A percentile compares a stretch with the other conserved stretches of the same genome.
Evolutionary conservation across 2,329 filamentous ascomycete genomes (phyloP).

Genomic region (Fusarium acutatum): DNA sequence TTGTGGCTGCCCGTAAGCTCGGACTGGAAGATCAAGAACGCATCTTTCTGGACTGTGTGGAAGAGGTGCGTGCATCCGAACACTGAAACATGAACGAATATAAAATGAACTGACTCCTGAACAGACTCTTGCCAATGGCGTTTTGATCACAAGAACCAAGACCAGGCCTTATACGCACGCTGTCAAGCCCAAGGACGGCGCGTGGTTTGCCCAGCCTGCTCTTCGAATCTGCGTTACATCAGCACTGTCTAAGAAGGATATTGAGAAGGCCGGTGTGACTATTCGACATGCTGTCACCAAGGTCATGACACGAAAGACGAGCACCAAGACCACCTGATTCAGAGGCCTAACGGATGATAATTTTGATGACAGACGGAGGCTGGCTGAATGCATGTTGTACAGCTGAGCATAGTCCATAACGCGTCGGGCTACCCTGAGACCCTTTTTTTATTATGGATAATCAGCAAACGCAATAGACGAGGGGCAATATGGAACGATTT

Average conservation of each 20-base stretch:
- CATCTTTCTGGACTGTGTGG: constrained; percentile 89
- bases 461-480: constrained; percentile 5
- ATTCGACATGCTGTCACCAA: constrained; percentile 95
- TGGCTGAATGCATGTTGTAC: neutral
- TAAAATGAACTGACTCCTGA: constrained; percentile 21
- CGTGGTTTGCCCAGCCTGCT: constrained; percentile 77
- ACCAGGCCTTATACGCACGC: constrained; percentile 72
- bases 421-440: constrained; percentile 3
- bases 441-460: neutral
- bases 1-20: constrained; percentile 75
- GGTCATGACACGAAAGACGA: constrained; percentile 75
- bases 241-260: constrained; percentile 90
- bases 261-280: constrained; percentile 88
- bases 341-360: neutral
- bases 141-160: constrained; percentile 89
- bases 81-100: neutral
- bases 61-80: constrained; percentile 74
- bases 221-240: constrained; percentile 92
- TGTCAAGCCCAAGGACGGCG: constrained; percentile 73
- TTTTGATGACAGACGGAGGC: neutral
- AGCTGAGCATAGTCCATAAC: neutral
- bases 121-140: constrained; percentile 84
- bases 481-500: constrained; percentile 7
- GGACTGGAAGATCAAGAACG: constrained; percentile 81
- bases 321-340: constrained; percentile 44